Base-by-base conservation (phyloP, 306 rosid species). In the Biancaea sappan region DNA sequence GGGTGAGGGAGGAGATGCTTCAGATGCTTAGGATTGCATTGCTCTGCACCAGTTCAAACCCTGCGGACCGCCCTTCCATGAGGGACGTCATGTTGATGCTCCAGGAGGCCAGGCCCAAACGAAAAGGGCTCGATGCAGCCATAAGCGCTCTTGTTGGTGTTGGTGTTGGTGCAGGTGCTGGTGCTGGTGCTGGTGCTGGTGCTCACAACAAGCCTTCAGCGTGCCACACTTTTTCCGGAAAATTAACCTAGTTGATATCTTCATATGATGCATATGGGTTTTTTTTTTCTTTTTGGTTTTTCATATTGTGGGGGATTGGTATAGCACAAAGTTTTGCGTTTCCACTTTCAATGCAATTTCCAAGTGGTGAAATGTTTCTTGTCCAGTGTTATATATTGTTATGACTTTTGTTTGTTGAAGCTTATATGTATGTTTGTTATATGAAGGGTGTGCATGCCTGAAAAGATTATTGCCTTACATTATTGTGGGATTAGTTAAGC, bases 21-120 rank as follows among this genome's bases (percentile, higher is more conserved):
- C 96, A 92, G 19, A 90, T 90, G 88, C 93, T 94, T n/a, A 78
- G 86, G 16, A 92, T 94, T 26, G 86, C 97, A 1, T 71, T 94
- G 90, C 99, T 84, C 11, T 94, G 99, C 78, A 90, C 99, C 0
- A 88, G 97, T n/a, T 80, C 86, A 7, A 90, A 80, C 62, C 97
- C 96, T 0, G 84, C 92, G 0, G 97, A 94, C 62, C 83, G 96
- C 5, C 99, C 99, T 11, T 85, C 95, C 0, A 94, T 92, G 97
- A 85, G 97, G 44, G 99, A 94, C 66, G 99, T 94, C 4, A 83
- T 90, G 61, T 76, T 90, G 88, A 94, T 90, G 99, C 84, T 94
- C 18, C 91, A 88, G 61, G 93, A 87, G 69, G 92, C 96, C 2
- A 90, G 82, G 76, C 99, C 99, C 0, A 88, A 87, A 73, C 85